Evolutionary conservation across 768 basidiomycete genomes (phyloP).

Genomic region (Leucosporidium yakuticum): DNA sequence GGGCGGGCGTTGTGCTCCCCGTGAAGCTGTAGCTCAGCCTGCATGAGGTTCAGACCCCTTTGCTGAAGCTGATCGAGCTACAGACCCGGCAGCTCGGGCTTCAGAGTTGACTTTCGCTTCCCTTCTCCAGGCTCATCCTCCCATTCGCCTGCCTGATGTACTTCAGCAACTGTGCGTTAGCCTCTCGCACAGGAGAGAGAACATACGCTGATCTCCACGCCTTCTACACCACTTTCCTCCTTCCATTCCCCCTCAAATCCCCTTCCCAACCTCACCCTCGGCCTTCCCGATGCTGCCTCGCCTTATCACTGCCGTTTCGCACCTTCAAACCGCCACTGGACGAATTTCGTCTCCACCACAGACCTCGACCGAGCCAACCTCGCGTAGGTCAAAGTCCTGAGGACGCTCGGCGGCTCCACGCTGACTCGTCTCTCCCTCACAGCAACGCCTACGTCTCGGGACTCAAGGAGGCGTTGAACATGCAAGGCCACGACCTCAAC

Average conservation of each 20-base stretch:
- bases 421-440: background rate
- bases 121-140: conserved; percentile 48
- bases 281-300: no score
- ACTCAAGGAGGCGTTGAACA: conserved; percentile 65
- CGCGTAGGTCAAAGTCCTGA: no score
- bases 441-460: conserved; percentile 70
- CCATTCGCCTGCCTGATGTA: conserved; percentile 70
- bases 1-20: no score
- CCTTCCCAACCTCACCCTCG: background rate
- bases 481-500: conserved; percentile 62
- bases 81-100: no score
- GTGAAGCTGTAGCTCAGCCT: no score
- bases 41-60: no score
- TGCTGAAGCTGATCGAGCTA: no score
- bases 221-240: no score
- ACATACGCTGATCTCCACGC: no score
- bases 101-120: no score
- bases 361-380: conserved; percentile 18
- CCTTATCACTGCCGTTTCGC: background rate
- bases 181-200: no score
- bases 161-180: conserved; percentile 57
- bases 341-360: background rate
- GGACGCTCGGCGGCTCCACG: conserved; percentile 3
- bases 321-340: no score
- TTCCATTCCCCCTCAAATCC: background rate